A percentile compares a stretch with the other conserved stretches of the same genome.
These are phyloP conservation scores for Leccinum sublutescens DNA, from an alignment of 768 basidiomycete genomes.

Conservation along the genomic window DNA sequence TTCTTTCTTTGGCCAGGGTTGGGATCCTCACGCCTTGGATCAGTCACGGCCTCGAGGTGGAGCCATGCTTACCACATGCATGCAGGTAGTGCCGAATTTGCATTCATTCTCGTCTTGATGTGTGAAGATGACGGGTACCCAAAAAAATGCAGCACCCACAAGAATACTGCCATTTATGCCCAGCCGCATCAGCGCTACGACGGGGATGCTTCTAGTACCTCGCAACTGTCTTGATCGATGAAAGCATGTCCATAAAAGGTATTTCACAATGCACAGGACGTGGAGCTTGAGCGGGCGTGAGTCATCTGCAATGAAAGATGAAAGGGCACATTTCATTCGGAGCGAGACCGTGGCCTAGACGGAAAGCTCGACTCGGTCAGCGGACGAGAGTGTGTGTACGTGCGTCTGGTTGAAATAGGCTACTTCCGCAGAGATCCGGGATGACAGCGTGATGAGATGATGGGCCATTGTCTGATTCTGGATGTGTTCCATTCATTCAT, in stretches of 20 bases:
- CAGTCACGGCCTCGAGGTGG: slow-evolving; percentile 37
- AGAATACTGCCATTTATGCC: slow-evolving; percentile 22
- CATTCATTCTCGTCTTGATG: slow-evolving; percentile 29
- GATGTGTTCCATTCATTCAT: slow-evolving; percentile 26
- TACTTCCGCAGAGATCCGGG: background rate
- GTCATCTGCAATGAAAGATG: slow-evolving; percentile 4
- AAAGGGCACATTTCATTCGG: slow-evolving; percentile 25
- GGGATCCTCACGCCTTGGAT: slow-evolving; percentile 32
- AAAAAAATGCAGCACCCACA: slow-evolving; percentile 23
- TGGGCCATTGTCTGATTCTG: slow-evolving; percentile 11
- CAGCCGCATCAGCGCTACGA: slow-evolving; percentile 18
- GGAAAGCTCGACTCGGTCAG: slow-evolving; percentile 4
- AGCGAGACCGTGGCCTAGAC: slow-evolving; percentile 4
- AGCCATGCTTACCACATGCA: slow-evolving; percentile 34
- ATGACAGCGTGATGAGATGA: slow-evolving; percentile 13
- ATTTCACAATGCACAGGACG: slow-evolving; percentile 30
- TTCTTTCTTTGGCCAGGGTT: slow-evolving; percentile 17
- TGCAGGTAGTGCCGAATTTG: slow-evolving; percentile 28
- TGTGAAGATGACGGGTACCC: slow-evolving; percentile 18
- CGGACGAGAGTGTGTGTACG: background rate
- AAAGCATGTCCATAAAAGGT: slow-evolving; percentile 8
- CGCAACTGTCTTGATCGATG: slow-evolving; percentile 19
- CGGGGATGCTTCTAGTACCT: slow-evolving; percentile 15
- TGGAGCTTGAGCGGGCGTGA: slow-evolving; percentile 29
- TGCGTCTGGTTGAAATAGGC: background rate